Base-by-base conservation (phyloP, 2,329 filamentous ascomycete species). In the Clarireedia paspali region DNA sequence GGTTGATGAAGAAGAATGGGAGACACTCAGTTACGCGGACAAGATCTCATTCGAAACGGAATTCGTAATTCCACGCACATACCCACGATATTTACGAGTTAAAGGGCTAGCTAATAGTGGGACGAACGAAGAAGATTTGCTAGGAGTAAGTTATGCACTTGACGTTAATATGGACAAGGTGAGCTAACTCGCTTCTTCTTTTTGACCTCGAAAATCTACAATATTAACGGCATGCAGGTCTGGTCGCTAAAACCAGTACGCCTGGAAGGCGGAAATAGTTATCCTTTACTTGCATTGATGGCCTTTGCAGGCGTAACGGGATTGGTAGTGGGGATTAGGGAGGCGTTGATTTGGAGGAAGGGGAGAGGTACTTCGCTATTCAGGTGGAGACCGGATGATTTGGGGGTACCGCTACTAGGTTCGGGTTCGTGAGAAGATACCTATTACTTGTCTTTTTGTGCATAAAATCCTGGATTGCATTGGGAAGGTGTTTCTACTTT, bases 131-230 rank as follows among this genome's bases (percentile, higher is more conserved):
- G 23, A 47, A 39, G 42, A 53, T 15, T 24, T 53, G 15, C 26
- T 53, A 14, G 51, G 51, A 17, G 51, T 53, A 53, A 53, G 51
- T 47, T 47, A 26, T 40, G 14, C 51, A 6, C 23, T 53, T 9
- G 51, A 53, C 20, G 44, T 53, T 7, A 38, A 53, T n/a, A 39
- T 53, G 23, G 51, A 53, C 20, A 47, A 40, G 44, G 51, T 53
- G 48, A 48, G 50, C 51, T 53, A 14, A 53, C 51, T 27, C n/a
- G 4, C 15, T 20, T 44, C 10, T 44, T 15, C 27, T 17, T 53
- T 53, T 34, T 51, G 51, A 48, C 24, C 6, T 53, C 51, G 9
- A 14, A 6, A 30, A 40, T 48, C 30, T 53, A 39, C 38, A 53
- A 53, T 48, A 48, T 47, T 30, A 53, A 45, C 15, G 40, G 51